phyloP scores from a whole-genome alignment of 2,329 filamentous ascomycete species.

The Didymella keratinophila region DNA sequence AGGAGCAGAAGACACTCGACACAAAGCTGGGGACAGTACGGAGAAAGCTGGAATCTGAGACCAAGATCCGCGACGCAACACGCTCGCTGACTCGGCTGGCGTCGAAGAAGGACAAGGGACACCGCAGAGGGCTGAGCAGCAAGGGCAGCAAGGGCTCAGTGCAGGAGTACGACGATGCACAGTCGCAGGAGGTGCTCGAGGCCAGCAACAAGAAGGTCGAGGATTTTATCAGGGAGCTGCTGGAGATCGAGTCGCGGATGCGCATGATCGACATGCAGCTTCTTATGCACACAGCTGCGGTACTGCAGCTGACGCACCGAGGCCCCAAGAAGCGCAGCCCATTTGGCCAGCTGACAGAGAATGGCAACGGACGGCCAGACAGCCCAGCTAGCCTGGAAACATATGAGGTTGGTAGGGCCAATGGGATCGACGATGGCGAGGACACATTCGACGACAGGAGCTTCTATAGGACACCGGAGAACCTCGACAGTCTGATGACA shows the following conservation, averaged over 20 bases:
- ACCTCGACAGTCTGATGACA: conserved; percentile 61
- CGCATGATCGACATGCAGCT: conserved; percentile 78
- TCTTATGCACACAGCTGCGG: conserved; percentile 89
- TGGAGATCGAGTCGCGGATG: conserved; percentile 76
- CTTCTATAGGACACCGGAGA: conserved; percentile 74
- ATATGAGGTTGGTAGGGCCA: conserved; percentile 64
- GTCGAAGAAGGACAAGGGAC: conserved; percentile 60
- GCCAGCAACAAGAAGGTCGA: conserved; percentile 83
- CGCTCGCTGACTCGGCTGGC: conserved; percentile 85
- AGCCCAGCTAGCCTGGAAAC: conserved; percentile 81
- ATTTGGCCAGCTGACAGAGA: conserved; percentile 50
- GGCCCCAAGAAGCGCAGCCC: conserved; percentile 68
- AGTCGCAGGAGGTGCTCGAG: conserved; percentile 76
- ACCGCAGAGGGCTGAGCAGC: conserved; percentile 61
- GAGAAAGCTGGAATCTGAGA: conserved; percentile 85
- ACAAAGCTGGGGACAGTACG: conserved; percentile 82
- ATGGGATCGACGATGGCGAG: conserved; percentile 60
- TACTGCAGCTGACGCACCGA: conserved; percentile 89
- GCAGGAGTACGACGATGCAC: conserved; percentile 44
- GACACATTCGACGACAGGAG: conserved; percentile 79
- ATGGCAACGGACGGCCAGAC: conserved; percentile 63
- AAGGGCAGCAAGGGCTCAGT: conserved; percentile 49
- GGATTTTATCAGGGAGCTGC: conserved; percentile 81
- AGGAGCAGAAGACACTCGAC: conserved; percentile 75
- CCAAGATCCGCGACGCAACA: conserved; percentile 93